Conservation (phyloP, 768 basidiomycete genomes). For the Trametes punicea region DNA sequence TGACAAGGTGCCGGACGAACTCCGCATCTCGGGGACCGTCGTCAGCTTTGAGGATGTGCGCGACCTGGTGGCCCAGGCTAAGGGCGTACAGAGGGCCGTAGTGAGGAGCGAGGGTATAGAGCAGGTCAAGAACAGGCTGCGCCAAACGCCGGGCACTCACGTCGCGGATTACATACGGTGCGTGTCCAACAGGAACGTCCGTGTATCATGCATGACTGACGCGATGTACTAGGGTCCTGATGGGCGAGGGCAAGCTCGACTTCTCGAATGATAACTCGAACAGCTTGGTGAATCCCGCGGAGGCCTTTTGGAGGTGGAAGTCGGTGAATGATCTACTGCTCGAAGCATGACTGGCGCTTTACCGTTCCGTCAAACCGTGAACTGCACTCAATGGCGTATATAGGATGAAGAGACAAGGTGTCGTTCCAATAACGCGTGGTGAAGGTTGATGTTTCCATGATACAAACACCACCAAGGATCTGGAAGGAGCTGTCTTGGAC, state of each 20-base stretch:
- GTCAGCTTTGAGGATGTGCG: slow-evolving; percentile 1
- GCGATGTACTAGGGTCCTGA: slow-evolving; percentile 12
- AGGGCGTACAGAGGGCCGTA: slow-evolving; percentile 8
- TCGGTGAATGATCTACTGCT: slow-evolving; percentile 8
- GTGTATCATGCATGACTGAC: background rate
- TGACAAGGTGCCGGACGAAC: slow-evolving; percentile 14
- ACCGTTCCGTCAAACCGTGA: too few relatives aligned
- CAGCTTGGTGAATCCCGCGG: slow-evolving; percentile 21
- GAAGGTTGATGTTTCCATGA: too few relatives aligned
- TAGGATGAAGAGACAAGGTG: too few relatives aligned
- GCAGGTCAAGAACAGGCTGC: slow-evolving; percentile 1
- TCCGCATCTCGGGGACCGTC: slow-evolving; percentile 15
- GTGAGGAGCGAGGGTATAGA: slow-evolving; percentile 4
- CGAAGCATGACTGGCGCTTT: background rate
- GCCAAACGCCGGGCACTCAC: background rate
- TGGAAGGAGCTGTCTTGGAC: too few relatives aligned
- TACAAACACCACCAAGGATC: too few relatives aligned
- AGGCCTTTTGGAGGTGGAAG: slow-evolving; percentile 24
- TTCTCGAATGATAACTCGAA: slow-evolving; percentile 22
- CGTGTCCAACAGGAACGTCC: background rate
- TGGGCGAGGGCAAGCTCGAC: slow-evolving; percentile 23
- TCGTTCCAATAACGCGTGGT: too few relatives aligned
- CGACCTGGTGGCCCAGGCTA: background rate
- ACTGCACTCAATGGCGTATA: too few relatives aligned
- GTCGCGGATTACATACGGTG: slow-evolving; percentile 8